These are phyloP conservation scores for Ophiostoma pallidulum DNA, from an alignment of 2,329 filamentous ascomycete genomes.

Conservation along the genomic window DNA sequence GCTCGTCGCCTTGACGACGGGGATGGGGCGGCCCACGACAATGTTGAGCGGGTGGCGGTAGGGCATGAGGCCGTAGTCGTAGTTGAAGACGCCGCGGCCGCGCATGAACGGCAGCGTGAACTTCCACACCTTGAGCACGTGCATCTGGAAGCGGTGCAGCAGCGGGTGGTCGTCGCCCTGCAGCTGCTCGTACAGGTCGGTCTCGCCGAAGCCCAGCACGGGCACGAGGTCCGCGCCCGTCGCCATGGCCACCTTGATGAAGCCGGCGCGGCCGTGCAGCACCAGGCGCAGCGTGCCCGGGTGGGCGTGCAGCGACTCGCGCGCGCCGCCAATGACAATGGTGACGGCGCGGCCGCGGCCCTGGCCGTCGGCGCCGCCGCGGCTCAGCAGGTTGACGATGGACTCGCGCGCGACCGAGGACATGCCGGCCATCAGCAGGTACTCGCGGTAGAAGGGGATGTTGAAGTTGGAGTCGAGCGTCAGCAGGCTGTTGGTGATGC, in stretches of 20 bases:
- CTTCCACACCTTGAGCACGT: slow-evolving; percentile 76
- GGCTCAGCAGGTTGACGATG: slow-evolving; percentile 78
- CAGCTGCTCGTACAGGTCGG: slow-evolving; percentile 89
- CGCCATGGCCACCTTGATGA: slow-evolving; percentile 85
- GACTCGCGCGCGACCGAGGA: slow-evolving; percentile 84
- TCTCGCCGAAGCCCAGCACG: slow-evolving; percentile 87
- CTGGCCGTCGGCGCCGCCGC: slow-evolving; percentile 65
- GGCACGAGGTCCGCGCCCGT: slow-evolving; percentile 92
- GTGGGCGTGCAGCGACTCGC: slow-evolving; percentile 82
- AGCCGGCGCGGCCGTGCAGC: slow-evolving; percentile 76
- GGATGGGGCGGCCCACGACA: slow-evolving; percentile 76
- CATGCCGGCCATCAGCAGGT: slow-evolving; percentile 80
- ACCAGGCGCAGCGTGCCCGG: slow-evolving; percentile 71
- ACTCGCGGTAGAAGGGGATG: slow-evolving; percentile 88
- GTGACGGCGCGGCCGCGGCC: slow-evolving; percentile 95
- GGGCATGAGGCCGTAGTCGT: slow-evolving; percentile 93
- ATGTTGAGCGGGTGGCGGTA: slow-evolving; percentile 82
- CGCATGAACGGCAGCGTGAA: slow-evolving; percentile 90
- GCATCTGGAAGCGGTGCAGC: slow-evolving; percentile 72
- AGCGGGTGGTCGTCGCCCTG: slow-evolving; percentile 65
- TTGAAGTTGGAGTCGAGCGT: slow-evolving; percentile 96
- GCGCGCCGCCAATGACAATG: slow-evolving; percentile 86
- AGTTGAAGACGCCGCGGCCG: slow-evolving; percentile 89
- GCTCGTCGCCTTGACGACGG: slow-evolving; percentile 44
- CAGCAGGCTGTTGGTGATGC: slow-evolving; percentile 85